Percentiles rank a stretch among this genome's conserved stretches.
phyloP scores from a whole-genome alignment of 1,284 basidiomycete species.

The Mycosarcoma mackinlayi region DNA sequence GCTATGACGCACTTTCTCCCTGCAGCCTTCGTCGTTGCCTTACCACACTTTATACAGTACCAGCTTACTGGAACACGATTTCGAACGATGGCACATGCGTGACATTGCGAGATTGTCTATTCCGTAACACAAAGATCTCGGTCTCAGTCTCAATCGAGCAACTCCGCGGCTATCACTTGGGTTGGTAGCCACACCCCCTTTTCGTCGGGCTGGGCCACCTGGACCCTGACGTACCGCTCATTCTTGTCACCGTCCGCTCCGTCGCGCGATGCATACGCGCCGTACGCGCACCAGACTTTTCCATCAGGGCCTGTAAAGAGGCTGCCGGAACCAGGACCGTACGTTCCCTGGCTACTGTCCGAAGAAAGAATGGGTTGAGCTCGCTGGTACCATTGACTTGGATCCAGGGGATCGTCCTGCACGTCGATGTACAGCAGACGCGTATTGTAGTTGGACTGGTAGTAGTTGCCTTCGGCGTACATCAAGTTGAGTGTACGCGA shows the following conservation, averaged over 20 bases:
- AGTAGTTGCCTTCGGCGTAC: slow-evolving; percentile 45
- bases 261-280: slow-evolving; percentile 29
- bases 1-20: slow-evolving; percentile 17
- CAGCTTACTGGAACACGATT: neutral
- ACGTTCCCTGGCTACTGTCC: slow-evolving; percentile 28
- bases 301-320: slow-evolving; percentile 37
- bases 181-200: slow-evolving; percentile 40
- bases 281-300: slow-evolving; percentile 30
- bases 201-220: slow-evolving; percentile 32
- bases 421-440: slow-evolving; percentile 34
- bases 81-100: too few species aligned
- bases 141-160: slow-evolving; percentile 10
- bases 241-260: slow-evolving; percentile 33
- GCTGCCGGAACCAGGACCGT: slow-evolving; percentile 37
- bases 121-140: neutral
- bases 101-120: too few species aligned
- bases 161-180: slow-evolving; percentile 26
- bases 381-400: slow-evolving; percentile 25
- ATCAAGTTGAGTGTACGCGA: slow-evolving; percentile 40
- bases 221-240: slow-evolving; percentile 38
- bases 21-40: neutral
- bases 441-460: slow-evolving; percentile 47
- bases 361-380: slow-evolving; percentile 30
- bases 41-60: neutral
- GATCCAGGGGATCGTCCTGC: slow-evolving; percentile 25